A percentile compares a stretch with the other conserved stretches of the same genome.
phyloP scores from a whole-genome alignment of 805 yeast genomes.

The Pichia nanzhaoensis region DNA sequence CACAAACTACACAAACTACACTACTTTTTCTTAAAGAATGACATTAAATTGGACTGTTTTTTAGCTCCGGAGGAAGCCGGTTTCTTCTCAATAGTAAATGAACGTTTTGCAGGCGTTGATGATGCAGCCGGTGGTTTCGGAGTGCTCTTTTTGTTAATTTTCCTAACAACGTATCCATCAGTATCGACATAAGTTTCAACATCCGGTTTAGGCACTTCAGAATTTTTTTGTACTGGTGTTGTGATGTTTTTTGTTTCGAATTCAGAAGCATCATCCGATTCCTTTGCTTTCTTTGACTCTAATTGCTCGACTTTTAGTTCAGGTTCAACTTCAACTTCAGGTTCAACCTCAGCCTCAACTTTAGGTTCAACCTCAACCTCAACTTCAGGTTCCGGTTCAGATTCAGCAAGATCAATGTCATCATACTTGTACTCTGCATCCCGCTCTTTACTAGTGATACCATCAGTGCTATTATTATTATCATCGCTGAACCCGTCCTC shows the following conservation, averaged over 20 bases:
- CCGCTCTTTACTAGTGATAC: constrained; percentile 1
- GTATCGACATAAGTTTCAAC: constrained; percentile 25
- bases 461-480: constrained; percentile 18
- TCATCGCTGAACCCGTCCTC: constrained; percentile 17
- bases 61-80: not conserved
- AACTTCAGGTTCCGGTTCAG: not conserved
- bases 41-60: constrained; percentile 26
- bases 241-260: no score
- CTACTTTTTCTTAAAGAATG: constrained; percentile 27
- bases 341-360: not conserved
- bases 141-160: constrained; percentile 7
- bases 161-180: constrained; percentile 27
- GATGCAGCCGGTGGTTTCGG: not conserved
- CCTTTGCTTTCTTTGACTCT: no score
- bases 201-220: constrained; percentile 9
- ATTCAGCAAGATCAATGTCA: constrained; percentile 11
- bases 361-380: constrained; percentile 1
- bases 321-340: not conserved
- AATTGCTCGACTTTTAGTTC: no score
- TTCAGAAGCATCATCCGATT: no score
- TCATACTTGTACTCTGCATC: constrained; percentile 6
- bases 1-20: no score
- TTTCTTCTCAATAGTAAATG: constrained; percentile 4
- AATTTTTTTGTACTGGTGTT: no score
- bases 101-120: not conserved